Evolutionary conservation across 495 filamentous ascomycete genomes (phyloP), one percentile per base, ranked within the genome.

Genomic region (Geoglossum glabrum): DNA sequence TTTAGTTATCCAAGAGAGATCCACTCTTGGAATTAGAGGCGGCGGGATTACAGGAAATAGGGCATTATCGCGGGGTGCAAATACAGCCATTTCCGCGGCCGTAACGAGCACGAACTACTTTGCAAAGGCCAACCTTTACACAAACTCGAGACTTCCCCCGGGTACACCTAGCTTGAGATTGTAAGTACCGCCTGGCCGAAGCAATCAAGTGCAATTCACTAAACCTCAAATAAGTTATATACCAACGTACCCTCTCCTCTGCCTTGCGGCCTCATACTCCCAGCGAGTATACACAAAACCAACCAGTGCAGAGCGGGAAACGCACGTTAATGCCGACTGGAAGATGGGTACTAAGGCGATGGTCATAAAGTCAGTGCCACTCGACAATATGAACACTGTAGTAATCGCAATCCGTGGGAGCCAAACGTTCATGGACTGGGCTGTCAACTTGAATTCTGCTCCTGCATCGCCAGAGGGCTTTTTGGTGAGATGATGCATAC

Each of bases 331-430:
- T 15, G 78, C 82, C 0, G 79, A 89, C 63, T 86, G 79, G 79
- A 75, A 71, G 26, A 72, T 75, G 0, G 85, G 85, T 17, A 83
- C 85, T 23, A 92, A 92, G 65, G 83, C 86, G 23, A 88, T 88
- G 83, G 78, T 87, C 27, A 80, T 92, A 66, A 88, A 87, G 60
- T 82, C 81, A 0, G 69, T 87, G 11, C 78, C 84, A 4, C 76
- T 86, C 62, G 84, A 90, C 63, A 74, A 86, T 62, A 77, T 81
- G 71, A 80, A 87, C 64, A 81, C 80, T 15, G 79, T 90, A 45
- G 80, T 90, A 25, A 84, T 90, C 62, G 85, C 86, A 34, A 85
- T 92, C 55, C 79, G 86, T 6, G 86, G 86, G 0, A 86, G 77
- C 0, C 79, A 86, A 33, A 85, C 78, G 0, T 85, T 88, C 63